These are phyloP conservation scores for Dalechampia spathulata DNA, from an alignment of 441 rosid genomes.

Conservation along the genomic window DNA sequence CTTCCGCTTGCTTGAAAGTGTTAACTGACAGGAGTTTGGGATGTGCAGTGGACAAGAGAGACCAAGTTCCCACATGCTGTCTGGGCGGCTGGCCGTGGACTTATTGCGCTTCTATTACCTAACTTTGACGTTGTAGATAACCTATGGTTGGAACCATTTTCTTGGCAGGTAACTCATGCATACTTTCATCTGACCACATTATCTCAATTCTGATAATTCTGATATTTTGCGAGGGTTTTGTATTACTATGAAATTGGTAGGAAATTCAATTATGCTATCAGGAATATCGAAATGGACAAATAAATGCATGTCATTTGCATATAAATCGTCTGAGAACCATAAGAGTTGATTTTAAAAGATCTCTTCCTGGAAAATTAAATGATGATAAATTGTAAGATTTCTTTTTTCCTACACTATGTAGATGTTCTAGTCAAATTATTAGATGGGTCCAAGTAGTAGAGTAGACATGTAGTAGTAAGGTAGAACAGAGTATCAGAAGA, in stretches of 20 bases:
- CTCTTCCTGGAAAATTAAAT: neutral
- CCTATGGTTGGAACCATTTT: constrained; percentile 90
- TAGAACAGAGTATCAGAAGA: too few relatives aligned
- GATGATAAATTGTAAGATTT: too few relatives aligned
- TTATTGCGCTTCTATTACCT: constrained; percentile 72
- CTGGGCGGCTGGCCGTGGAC: constrained; percentile 98
- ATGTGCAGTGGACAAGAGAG: constrained; percentile 81
- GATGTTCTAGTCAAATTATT: too few relatives aligned
- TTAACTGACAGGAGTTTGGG: constrained; percentile 16
- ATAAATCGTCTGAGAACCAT: neutral
- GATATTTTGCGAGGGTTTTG: neutral
- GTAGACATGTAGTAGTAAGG: too few relatives aligned
- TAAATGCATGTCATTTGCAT: neutral
- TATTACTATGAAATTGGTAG: neutral
- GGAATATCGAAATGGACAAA: too few relatives aligned
- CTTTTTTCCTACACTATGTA: too few relatives aligned
- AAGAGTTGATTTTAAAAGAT: neutral
- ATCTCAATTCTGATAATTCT: neutral
- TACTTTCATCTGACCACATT: neutral
- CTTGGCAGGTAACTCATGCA: constrained; percentile 67
- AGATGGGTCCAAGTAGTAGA: too few relatives aligned
- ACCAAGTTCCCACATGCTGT: constrained; percentile 93
- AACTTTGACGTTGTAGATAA: constrained; percentile 82
- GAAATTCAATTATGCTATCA: constrained; percentile 2
- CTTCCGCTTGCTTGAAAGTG: constrained; percentile 5